Evolutionary conservation across 345 rosid species (phyloP).

Genomic region (Citrus inodora): DNA sequence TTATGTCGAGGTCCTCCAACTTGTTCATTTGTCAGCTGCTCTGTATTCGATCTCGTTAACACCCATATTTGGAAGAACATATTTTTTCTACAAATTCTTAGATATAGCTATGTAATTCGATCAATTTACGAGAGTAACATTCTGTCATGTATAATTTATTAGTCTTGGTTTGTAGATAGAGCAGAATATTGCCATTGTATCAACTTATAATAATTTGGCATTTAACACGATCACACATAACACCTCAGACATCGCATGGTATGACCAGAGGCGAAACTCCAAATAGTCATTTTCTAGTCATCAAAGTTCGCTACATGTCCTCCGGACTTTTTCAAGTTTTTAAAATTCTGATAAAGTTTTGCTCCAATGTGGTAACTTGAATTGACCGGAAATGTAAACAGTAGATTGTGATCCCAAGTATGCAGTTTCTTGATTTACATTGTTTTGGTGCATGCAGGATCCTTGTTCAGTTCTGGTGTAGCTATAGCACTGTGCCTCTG

Average conservation of each 20-base stretch:
- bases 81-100: no score
- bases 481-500: constrained; percentile 85
- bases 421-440: not conserved
- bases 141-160: not conserved
- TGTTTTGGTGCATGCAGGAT: constrained; percentile 44
- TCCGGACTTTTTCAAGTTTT: not conserved
- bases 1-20: no score
- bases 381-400: not conserved
- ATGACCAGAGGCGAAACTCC: not conserved
- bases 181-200: no score
- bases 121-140: no score
- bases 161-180: no score
- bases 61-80: no score
- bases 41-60: no score
- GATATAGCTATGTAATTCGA: no score
- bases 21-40: no score
- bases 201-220: no score
- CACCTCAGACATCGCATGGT: not conserved
- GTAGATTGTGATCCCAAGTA: not conserved
- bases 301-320: not conserved
- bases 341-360: not conserved
- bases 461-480: constrained; percentile 93
- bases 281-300: not conserved
- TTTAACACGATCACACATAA: no score
- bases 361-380: not conserved